phyloP scores from a whole-genome alignment of 495 filamentous ascomycete genomes.

The Aspergillus indologenus region DNA sequence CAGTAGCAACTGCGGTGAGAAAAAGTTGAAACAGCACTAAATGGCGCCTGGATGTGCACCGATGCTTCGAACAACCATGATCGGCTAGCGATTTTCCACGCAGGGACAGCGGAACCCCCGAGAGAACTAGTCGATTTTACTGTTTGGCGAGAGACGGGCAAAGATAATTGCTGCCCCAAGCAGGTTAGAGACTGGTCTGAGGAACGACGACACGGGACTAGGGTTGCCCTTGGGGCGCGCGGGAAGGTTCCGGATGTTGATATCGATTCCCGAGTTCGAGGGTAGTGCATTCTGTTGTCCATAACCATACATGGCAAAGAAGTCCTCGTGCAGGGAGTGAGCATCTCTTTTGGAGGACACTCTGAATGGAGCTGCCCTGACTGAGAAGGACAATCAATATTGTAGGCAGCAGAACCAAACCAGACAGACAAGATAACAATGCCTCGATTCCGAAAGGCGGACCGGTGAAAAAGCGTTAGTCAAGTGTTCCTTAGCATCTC shows the following conservation, averaged over 20 bases:
- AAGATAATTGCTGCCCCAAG: background rate
- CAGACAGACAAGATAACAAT: conserved; percentile 7
- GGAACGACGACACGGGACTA: background rate
- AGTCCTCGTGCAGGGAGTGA: background rate
- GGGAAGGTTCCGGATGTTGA: background rate
- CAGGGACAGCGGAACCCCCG: background rate
- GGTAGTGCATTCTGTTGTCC: background rate
- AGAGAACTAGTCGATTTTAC: background rate
- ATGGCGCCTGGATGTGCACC: background rate
- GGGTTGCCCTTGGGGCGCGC: background rate
- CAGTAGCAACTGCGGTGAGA: background rate
- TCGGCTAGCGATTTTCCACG: background rate
- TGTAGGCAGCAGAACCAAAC: no score
- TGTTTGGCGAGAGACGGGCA: background rate
- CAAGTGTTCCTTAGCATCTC: conserved; percentile 11
- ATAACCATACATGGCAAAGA: background rate
- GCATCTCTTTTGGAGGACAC: no score
- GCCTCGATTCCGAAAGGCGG: conserved; percentile 10
- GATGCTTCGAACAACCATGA: background rate
- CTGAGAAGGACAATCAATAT: background rate
- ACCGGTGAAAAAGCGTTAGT: conserved; percentile 14
- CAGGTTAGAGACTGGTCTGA: background rate
- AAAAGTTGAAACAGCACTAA: background rate
- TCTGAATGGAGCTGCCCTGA: background rate
- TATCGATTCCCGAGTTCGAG: background rate